Evolutionary conservation across 2,329 filamentous ascomycete genomes (phyloP).

Genomic region (Hirsutella minnesotensis): DNA sequence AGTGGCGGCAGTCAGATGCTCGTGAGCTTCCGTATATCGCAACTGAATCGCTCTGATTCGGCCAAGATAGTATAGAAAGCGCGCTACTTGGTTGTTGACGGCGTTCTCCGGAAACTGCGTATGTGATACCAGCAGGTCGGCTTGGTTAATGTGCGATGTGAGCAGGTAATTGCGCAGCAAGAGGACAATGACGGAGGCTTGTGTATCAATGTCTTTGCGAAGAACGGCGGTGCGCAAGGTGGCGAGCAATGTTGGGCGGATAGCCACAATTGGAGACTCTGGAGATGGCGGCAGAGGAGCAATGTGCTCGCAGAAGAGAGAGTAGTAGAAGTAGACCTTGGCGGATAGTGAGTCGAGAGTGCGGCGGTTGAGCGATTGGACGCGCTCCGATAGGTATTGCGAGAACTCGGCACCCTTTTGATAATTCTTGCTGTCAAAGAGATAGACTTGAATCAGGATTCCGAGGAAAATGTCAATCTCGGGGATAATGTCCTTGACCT

Average conservation of each 20-base stretch:
- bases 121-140: constrained; percentile 89
- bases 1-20: constrained; percentile 84
- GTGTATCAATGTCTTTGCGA: constrained; percentile 93
- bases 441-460: constrained; percentile 75
- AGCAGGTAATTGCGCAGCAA: constrained; percentile 91
- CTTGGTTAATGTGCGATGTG: constrained; percentile 93
- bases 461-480: constrained; percentile 85
- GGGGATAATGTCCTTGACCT: constrained; percentile 65
- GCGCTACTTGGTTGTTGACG: constrained; percentile 94
- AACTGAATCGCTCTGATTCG: constrained; percentile 94
- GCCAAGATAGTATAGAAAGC: constrained; percentile 94
- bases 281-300: constrained; percentile 79
- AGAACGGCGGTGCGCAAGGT: constrained; percentile 91
- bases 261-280: constrained; percentile 73
- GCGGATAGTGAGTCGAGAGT: constrained; percentile 89
- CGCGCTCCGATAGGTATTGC: constrained; percentile 66
- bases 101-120: constrained; percentile 90
- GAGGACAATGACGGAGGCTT: constrained; percentile 89
- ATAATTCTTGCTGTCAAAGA: constrained; percentile 75
- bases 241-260: constrained; percentile 74
- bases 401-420: constrained; percentile 79
- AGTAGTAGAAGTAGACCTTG: constrained; percentile 97
- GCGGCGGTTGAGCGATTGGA: constrained; percentile 82
- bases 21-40: constrained; percentile 92
- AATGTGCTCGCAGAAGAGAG: constrained; percentile 86